Conservation (phyloP, 2,329 filamentous ascomycete species). For the Penicillium fuscoglaucum region DNA sequence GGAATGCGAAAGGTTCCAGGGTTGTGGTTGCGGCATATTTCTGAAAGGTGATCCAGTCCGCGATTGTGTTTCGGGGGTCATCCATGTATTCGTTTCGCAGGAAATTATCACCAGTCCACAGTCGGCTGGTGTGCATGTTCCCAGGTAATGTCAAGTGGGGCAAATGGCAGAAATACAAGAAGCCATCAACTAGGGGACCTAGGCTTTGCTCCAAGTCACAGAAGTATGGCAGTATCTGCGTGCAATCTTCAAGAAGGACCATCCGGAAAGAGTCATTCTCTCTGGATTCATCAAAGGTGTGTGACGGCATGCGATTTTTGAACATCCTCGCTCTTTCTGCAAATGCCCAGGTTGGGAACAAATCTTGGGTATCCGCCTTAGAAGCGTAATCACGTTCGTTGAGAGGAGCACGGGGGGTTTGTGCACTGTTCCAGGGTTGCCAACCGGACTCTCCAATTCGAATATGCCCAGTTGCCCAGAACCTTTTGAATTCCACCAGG, state of each 20-base stretch:
- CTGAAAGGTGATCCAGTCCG: conserved; percentile 28
- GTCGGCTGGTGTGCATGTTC: conserved; percentile 30
- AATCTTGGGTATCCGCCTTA: conserved; percentile 25
- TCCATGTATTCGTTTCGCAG: conserved; percentile 46
- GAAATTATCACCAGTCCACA: conserved; percentile 57
- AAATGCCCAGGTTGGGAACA: conserved; percentile 49
- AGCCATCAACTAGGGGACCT: conserved; percentile 64
- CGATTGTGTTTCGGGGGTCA: conserved; percentile 23
- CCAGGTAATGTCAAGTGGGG: conserved; percentile 51
- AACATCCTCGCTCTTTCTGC: conserved; percentile 56
- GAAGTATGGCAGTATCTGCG: conserved; percentile 56
- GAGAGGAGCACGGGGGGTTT: conserved; percentile 37
- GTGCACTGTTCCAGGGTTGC: conserved; percentile 62
- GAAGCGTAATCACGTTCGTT: conserved; percentile 23
- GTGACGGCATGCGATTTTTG: conserved; percentile 63
- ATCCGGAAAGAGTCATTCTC: conserved; percentile 83
- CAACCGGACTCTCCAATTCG: conserved; percentile 74
- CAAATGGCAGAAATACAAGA: conserved; percentile 66
- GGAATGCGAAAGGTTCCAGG: conserved; percentile 36
- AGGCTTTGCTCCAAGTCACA: conserved; percentile 33
- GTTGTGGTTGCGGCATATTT: conserved; percentile 10
- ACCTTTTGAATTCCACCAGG: conserved; percentile 60
- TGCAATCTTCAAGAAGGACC: conserved; percentile 75
- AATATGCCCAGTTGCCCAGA: conserved; percentile 83
- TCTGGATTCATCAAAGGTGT: conserved; percentile 70